Evolutionary conservation across 352 stramenopile species (phyloP).

Genomic region (Globisporangium yorkense): DNA sequence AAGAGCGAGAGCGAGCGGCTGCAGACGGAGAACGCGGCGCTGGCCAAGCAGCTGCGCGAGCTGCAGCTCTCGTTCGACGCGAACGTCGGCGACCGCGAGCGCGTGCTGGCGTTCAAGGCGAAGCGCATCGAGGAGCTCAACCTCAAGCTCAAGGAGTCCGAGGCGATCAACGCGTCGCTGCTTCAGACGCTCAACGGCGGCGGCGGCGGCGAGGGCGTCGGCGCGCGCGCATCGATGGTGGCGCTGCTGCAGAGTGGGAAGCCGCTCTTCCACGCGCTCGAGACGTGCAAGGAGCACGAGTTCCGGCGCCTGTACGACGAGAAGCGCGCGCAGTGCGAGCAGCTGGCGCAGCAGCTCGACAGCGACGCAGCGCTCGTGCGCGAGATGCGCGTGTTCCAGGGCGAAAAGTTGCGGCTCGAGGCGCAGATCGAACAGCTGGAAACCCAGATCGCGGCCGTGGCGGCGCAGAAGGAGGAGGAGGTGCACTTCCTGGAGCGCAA

Average conservation of each 20-base stretch:
- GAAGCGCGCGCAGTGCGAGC: conserved; percentile 22
- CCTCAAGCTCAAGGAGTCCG: conserved; percentile 38
- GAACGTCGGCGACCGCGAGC: conserved; percentile 66
- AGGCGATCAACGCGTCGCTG: conserved; percentile 45
- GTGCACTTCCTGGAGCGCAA: conserved; percentile 47
- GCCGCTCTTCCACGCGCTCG: conserved; percentile 48
- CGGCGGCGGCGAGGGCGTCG: conserved; percentile 11
- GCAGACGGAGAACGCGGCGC: conserved; percentile 22
- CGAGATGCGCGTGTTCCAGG: conserved; percentile 30
- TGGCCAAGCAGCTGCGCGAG: conserved; percentile 32
- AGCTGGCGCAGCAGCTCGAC: conserved; percentile 24
- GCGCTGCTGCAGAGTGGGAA: conserved; percentile 28
- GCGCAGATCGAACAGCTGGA: conserved; percentile 26
- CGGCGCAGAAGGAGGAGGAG: conserved; percentile 37
- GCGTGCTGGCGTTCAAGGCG: conserved; percentile 56
- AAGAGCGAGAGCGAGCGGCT: conserved; percentile 36
- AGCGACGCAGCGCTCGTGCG: conserved; percentile 26
- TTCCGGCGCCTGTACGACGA: conserved; percentile 48
- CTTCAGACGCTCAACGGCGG: conserved; percentile 37
- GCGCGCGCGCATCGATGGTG: conserved; percentile 27
- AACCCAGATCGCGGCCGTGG: conserved; percentile 15
- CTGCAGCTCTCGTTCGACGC: conserved; percentile 32
- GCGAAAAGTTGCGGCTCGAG: conserved; percentile 29
- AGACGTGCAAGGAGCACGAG: conserved; percentile 52
- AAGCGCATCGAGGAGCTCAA: conserved; percentile 60